Base-by-base conservation (phyloP, 495 filamentous ascomycete genomes). In the Penicillium samsonianum region DNA sequence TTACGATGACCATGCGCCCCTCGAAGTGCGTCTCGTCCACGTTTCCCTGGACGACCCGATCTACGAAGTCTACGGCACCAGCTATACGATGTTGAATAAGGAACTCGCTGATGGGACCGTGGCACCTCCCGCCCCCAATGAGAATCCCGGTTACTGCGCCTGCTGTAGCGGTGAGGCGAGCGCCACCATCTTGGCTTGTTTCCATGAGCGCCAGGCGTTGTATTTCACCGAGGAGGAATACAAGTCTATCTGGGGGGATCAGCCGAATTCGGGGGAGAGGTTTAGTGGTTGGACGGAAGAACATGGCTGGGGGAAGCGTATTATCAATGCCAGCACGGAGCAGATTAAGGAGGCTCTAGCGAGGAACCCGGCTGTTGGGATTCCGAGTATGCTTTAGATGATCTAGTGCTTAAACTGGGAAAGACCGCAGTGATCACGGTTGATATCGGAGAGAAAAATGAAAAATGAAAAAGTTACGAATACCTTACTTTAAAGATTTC, bases 311-410 rank as follows among this genome's bases (percentile, higher is more conserved):
- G 12, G 1, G 30, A 25, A 26, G 22, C 33, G 44, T 37, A 6
- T 4, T 31, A 12, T 17, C 19, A 19, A 17, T 11, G 49, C 49
- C 22, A 51, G 43, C 7, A 55, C 41, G 46, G 33, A 52, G 47
- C 60, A 63, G 55, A 23, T 63, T 44, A 51, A 59, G 41, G 51
- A 59, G 31, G 56, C 56, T 7, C 16, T 59, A 28, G 44, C 44
- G 12, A 48, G 38, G 17, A 19, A 28, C 2, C 10, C 19, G 7
- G 44, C 7, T 5, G 28, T 17, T 37, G 30, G 6, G 1, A 30
- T 37, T 40, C n/a, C 14, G 33, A 38, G 53, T 44, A 57, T 33
- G 16, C 33, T 53, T 12, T 53, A 54, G 33, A n/a, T 23, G 22
- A 17, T 8, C 12, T 4, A 37, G 16, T 11, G 28, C n/a, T 7